Evolutionary conservation across 2,329 filamentous ascomycete genomes (phyloP), one percentile per base, ranked within the genome.

Genomic region (Bisporella sp.): DNA sequence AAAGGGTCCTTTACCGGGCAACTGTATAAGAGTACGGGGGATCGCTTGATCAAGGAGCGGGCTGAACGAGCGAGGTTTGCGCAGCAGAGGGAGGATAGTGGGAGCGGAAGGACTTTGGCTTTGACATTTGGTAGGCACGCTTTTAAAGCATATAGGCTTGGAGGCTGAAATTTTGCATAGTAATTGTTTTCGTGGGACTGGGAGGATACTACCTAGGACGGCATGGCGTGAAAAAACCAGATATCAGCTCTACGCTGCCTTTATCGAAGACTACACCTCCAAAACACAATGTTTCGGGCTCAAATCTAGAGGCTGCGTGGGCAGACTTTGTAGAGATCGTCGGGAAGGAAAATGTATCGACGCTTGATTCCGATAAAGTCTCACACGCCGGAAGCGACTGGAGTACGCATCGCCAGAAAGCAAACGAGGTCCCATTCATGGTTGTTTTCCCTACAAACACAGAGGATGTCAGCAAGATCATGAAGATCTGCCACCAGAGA

Each of bases 401-500:
- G 81, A 84, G 81, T 42, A 76, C 79, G 31, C 79, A 85, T 66
- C 71, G 70, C 44, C 68, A 71, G 45, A 68, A 69, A 31, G 67
- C 71, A 11, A 64, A 71, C 2, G 71, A 81, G 52, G 70, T 73
- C 42, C 76, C 81, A 9, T 85, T 85, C 63, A 77, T 89, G 65
- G 75, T 96, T 47, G 77, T 95, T 40, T 92, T 84, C 64, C 91
- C 90, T 0, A 73, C 70, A 41, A 81, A 76, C 35, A 96, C 91
- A 1, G 85, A 91, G 57, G 85, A 96, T 60, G 89, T 95, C 6
- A 85, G 86, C n/a, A 73, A 77, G 55, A 81, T 96, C 53, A 92
- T 95, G 84, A 91, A 92, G 71, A 72, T 96, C 50, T 96, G 91
- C 71, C 88, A 95, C 66, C 69, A 73, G 62, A 76, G 91, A 40